Base-by-base conservation (phyloP, 164 flowering plant genomes). In the Stephania yunnanensis region DNA sequence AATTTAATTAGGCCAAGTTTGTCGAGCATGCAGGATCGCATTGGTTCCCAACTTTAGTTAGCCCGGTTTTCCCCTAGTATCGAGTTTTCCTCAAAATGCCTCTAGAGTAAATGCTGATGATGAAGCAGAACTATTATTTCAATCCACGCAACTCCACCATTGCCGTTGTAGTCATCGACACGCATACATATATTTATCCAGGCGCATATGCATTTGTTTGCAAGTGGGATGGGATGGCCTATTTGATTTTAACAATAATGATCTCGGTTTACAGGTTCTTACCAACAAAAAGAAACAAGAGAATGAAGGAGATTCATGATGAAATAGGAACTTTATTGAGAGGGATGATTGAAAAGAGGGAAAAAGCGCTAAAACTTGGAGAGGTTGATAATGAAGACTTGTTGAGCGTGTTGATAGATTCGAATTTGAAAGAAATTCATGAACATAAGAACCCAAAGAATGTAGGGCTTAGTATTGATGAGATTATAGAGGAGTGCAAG, bases 401-500 rank as follows among this genome's bases (percentile, higher is more conserved):
- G 63, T 52, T 81, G 66, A 77, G 79, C 50, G 20, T 81, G 42
- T 29, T 78, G 42, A 22, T 75, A 69, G 76, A 78, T 53, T 81
- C 77, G 7, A 78, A 76, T 58, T 30, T 20, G 63, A 31, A 44
- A 70, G 80, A 73, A 42, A 55, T 69, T 19, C 15, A 73, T 63
- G 74, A 76, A 53, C n/a, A 30, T 42, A 68, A 50, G 1, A 63
- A 71, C 9, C n/a, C 53, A 0, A 76, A 76, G 67, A 76, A 71
- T 19, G 29, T 19, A 46, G 63, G 76, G 12, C n/a, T 77, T 76
- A 73, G 63, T 36, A 46, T 78, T 10, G 74, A 78, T 13, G 81
- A 75, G 6, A 50, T 79, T 29, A 75, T 79, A 5, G 81, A 66
- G 31, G 78, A 79, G 55, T 79, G 78, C 75, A 79, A 76, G 72